Conservation (phyloP, 805 yeast genomes). For the Candida argentea region DNA sequence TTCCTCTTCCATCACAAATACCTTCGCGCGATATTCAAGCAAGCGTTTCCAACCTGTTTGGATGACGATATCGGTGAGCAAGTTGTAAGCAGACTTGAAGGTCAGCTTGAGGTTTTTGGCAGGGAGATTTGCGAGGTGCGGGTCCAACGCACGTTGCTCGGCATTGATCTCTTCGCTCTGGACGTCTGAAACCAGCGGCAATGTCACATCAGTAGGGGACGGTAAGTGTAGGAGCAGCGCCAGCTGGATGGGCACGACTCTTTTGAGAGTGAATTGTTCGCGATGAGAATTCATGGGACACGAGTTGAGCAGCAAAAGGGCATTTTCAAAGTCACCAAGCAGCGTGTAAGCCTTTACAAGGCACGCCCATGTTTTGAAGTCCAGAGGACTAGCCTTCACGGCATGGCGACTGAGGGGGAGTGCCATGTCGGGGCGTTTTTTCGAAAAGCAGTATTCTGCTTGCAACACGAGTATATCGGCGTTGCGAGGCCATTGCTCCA, state of each 20-base stretch:
- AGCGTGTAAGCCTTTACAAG: slow-evolving; percentile 55
- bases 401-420: slow-evolving; percentile 51
- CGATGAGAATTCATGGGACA: slow-evolving; percentile 75
- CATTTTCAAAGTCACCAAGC: slow-evolving; percentile 58
- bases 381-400: slow-evolving; percentile 65
- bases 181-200: slow-evolving; percentile 58
- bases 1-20: slow-evolving; percentile 40
- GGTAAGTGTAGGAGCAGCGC: slow-evolving; percentile 62
- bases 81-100: slow-evolving; percentile 35
- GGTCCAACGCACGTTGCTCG: slow-evolving; percentile 61
- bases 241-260: slow-evolving; percentile 44
- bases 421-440: slow-evolving; percentile 46
- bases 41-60: slow-evolving; percentile 38
- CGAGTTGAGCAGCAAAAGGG: slow-evolving; percentile 62
- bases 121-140: slow-evolving; percentile 49
- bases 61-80: slow-evolving; percentile 33
- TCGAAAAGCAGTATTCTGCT: slow-evolving; percentile 46
- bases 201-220: slow-evolving; percentile 61
- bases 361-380: slow-evolving; percentile 64
- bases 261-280: slow-evolving; percentile 51
- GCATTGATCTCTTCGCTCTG: slow-evolving; percentile 54
- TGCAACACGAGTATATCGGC: slow-evolving; percentile 45
- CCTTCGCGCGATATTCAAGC: slow-evolving; percentile 35
- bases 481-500: slow-evolving; percentile 40
- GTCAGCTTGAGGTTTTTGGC: slow-evolving; percentile 54